phyloP scores from a whole-genome alignment of 176 grass and related monocot species.

The Ensete glaucum region DNA sequence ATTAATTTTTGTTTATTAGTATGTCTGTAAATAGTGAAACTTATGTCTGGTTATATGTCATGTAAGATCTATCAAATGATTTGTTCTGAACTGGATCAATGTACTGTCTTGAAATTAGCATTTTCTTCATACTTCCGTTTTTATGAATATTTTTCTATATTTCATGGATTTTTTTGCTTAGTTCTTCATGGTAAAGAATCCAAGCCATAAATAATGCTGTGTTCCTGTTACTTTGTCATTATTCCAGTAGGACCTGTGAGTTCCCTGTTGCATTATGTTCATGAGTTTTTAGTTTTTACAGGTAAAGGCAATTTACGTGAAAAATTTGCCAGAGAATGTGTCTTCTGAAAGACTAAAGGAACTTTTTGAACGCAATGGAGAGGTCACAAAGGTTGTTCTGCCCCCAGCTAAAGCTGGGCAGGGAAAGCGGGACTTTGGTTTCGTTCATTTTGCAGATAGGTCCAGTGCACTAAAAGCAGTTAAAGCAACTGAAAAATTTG shows the following conservation, averaged over 20 bases:
- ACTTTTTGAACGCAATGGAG: slow-evolving; percentile 75
- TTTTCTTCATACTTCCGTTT: too few species aligned
- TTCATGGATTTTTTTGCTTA: background rate
- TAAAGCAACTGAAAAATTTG: slow-evolving; percentile 84
- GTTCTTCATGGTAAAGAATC: too few species aligned
- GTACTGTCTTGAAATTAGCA: too few species aligned
- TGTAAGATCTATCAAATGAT: too few species aligned
- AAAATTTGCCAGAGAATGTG: slow-evolving; percentile 85
- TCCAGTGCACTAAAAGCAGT: slow-evolving; percentile 79
- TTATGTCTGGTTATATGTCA: too few species aligned
- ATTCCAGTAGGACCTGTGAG: background rate
- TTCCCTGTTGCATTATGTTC: background rate
- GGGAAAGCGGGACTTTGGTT: slow-evolving; percentile 84
- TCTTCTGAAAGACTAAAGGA: slow-evolving; percentile 82
- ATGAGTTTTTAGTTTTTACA: slow-evolving; percentile 22
- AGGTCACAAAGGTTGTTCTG: slow-evolving; percentile 75
- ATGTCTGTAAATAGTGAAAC: too few species aligned
- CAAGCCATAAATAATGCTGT: too few species aligned
- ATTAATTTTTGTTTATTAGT: too few species aligned
- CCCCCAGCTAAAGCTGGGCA: slow-evolving; percentile 82
- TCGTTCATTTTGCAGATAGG: slow-evolving; percentile 94
- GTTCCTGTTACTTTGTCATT: background rate
- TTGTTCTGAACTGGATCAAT: too few species aligned
- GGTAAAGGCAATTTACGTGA: slow-evolving; percentile 97
- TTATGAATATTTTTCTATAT: background rate